phyloP scores from a whole-genome alignment of 2,329 filamentous ascomycete genomes.

The Metarhizium anisopliae region DNA sequence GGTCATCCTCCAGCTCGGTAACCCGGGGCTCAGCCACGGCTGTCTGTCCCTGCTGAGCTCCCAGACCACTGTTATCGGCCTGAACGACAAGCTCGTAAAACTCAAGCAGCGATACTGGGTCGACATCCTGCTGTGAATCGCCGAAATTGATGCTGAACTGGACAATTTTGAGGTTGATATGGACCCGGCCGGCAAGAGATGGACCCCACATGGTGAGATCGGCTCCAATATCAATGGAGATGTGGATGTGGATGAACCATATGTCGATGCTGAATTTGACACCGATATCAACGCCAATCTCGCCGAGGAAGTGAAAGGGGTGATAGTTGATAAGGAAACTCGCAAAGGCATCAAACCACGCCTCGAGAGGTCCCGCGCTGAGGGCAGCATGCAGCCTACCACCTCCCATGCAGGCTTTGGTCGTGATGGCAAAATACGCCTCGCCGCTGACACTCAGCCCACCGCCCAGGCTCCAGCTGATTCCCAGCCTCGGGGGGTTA shows the following conservation, averaged over 20 bases:
- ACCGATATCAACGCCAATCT: slow-evolving; percentile 17
- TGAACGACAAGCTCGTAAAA: neutral
- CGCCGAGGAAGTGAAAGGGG: slow-evolving; percentile 25
- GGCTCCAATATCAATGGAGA: slow-evolving; percentile 12
- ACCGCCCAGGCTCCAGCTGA: slow-evolving; percentile 24
- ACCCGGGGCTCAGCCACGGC: neutral
- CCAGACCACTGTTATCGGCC: neutral
- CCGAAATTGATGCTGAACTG: slow-evolving; percentile 17
- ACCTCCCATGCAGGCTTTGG: slow-evolving; percentile 33
- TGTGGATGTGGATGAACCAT: slow-evolving; percentile 14
- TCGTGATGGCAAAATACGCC: slow-evolving; percentile 37
- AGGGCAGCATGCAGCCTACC: slow-evolving; percentile 22
- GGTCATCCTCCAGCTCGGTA: neutral
- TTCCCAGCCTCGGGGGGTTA: slow-evolving; percentile 25
- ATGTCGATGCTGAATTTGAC: slow-evolving; percentile 18
- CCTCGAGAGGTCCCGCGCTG: slow-evolving; percentile 22
- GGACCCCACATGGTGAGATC: slow-evolving; percentile 12
- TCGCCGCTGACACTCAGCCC: slow-evolving; percentile 26
- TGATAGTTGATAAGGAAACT: slow-evolving; percentile 33
- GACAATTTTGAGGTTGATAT: slow-evolving; percentile 17
- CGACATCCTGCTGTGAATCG: neutral
- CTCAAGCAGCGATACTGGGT: neutral
- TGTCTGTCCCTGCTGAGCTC: neutral
- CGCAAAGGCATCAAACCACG: slow-evolving; percentile 29
- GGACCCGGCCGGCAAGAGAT: slow-evolving; percentile 12